Evolutionary conservation across 129 eudicot genomes (phyloP).

Genomic region (Silybum marianum): DNA sequence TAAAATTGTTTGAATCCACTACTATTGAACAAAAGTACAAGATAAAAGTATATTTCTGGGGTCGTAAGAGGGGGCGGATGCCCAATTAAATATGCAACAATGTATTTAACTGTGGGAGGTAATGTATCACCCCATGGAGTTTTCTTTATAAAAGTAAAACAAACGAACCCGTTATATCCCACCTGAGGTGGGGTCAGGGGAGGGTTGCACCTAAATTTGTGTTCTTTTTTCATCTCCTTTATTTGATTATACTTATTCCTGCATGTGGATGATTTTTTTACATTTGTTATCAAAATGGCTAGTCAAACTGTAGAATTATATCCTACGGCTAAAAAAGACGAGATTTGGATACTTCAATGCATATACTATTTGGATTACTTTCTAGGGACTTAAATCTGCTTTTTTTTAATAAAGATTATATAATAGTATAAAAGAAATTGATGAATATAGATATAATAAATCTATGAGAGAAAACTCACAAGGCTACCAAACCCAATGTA

Average conservation of each 20-base stretch:
- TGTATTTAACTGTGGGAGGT: neutral
- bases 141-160: neutral
- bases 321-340: neutral
- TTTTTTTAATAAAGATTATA: constrained; percentile 12
- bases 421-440: neutral
- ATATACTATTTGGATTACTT: constrained; percentile 1
- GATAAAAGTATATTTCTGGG: neutral
- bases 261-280: neutral
- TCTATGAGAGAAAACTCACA: constrained; percentile 52
- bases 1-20: neutral
- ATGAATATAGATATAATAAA: neutral
- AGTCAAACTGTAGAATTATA: neutral
- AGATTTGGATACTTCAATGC: constrained; percentile 7
- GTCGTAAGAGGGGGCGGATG: neutral
- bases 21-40: neutral
- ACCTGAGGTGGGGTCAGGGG: neutral
- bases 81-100: neutral
- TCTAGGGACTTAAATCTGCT: constrained; percentile 8
- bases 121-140: neutral
- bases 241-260: neutral
- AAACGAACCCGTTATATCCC: neutral
- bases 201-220: neutral
- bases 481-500: constrained; percentile 99
- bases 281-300: neutral
- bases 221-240: neutral